Evolutionary conservation across 129 eudicot genomes (phyloP).

Genomic region (Silybum marianum): DNA sequence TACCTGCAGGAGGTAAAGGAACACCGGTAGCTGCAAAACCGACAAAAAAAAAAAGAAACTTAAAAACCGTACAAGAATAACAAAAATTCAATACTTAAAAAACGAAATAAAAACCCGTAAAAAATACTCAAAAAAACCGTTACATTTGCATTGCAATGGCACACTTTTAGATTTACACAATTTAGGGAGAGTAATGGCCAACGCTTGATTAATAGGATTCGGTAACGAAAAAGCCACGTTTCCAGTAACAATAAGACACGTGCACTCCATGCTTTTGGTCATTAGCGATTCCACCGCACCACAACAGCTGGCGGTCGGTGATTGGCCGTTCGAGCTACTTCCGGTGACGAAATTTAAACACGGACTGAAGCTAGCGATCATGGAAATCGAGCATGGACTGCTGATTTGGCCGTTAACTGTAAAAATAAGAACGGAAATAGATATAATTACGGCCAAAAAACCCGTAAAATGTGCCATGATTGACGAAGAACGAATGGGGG

Average conservation of each 20-base stretch:
- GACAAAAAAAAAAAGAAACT: not conserved
- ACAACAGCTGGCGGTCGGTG: slow-evolving; percentile 70
- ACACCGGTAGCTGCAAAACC: slow-evolving; percentile 63
- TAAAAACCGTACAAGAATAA: not conserved
- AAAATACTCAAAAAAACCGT: not conserved
- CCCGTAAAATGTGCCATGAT: slow-evolving; percentile 16
- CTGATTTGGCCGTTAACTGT: slow-evolving; percentile 55
- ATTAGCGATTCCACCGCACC: slow-evolving; percentile 46
- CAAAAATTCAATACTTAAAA: not conserved
- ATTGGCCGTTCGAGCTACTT: slow-evolving; percentile 57
- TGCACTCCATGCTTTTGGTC: slow-evolving; percentile 54
- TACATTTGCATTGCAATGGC: slow-evolving; percentile 79
- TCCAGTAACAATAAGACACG: slow-evolving; percentile 78
- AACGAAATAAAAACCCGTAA: not conserved
- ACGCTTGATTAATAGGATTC: slow-evolving; percentile 41
- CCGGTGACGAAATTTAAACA: slow-evolving; percentile 73
- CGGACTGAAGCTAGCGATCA: slow-evolving; percentile 60
- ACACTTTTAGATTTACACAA: slow-evolving; percentile 51
- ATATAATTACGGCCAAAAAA: not conserved
- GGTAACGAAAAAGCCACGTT: slow-evolving; percentile 69
- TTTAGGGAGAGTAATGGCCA: slow-evolving; percentile 68
- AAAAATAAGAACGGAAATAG: slow-evolving; percentile 10
- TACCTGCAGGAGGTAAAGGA: slow-evolving; percentile 90
- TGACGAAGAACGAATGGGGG: not conserved
- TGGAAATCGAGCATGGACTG: slow-evolving; percentile 61